Evolutionary conservation across 2,329 filamentous ascomycete species (phyloP).

Genomic region (Aureobasidium leucospermi): DNA sequence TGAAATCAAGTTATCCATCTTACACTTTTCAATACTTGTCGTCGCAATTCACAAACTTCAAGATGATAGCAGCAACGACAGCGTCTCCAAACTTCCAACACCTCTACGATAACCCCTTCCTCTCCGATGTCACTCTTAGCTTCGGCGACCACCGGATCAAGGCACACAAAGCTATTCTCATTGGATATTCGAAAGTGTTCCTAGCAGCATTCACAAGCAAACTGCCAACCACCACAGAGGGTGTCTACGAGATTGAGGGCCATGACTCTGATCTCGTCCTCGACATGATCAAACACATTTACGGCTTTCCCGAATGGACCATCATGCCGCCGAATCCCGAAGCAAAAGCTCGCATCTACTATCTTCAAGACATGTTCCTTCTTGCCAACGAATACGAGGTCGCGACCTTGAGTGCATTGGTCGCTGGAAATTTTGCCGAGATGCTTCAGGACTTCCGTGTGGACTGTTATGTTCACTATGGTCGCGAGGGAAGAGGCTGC

Average conservation of each 20-base stretch:
- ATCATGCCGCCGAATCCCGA: too few relatives aligned
- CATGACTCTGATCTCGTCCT: neutral
- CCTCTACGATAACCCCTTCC: neutral
- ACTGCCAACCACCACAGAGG: neutral
- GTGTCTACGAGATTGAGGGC: neutral
- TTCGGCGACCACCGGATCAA: neutral
- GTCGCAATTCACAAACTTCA: too few relatives aligned
- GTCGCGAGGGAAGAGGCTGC: too few relatives aligned
- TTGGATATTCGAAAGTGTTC: neutral
- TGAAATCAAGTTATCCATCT: too few relatives aligned
- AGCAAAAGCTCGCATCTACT: neutral
- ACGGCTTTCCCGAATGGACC: neutral
- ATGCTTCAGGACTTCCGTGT: neutral
- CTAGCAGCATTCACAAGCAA: neutral
- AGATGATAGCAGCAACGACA: too few relatives aligned
- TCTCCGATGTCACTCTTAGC: neutral
- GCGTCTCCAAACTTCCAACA: neutral
- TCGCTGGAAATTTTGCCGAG: neutral
- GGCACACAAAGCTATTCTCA: neutral
- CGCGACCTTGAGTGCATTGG: neutral
- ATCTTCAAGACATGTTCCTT: neutral
- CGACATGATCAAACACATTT: neutral
- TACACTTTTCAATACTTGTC: too few relatives aligned
- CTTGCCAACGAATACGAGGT: neutral
- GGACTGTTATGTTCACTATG: too few relatives aligned